Base-by-base conservation (phyloP, 768 basidiomycete species). In the Pulveroboletus sp. region DNA sequence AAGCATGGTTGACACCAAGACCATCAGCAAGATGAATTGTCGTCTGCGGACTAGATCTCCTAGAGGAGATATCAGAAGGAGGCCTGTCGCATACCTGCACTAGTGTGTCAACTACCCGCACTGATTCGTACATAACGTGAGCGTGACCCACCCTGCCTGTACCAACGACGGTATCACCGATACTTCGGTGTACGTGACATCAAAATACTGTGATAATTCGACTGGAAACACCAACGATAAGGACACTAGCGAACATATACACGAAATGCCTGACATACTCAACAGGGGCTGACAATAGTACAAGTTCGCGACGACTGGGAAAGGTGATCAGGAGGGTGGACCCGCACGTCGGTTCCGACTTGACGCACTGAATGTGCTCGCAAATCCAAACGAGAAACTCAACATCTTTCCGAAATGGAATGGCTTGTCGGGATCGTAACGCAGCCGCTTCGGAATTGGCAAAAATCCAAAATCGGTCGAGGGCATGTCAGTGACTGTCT, bases 281-380 rank as follows among this genome's bases (percentile, higher is more conserved):
- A 91, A 69, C 57, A 93, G 63, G 0, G 89, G 89, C 69, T 89
- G 87, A 53, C 83, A 86, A 57, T 91, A 93, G 61, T 91, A 92
- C 41, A 92, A 63, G 60, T 92, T 92, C n/a, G 81, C 77, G 13
- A 82, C 82, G 38, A 71, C 84, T 85, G 15, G 7, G 3, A 30
- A 36, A 27, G 30, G 11, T 21, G 21, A 13, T 62, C n/a, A 54
- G 18, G 15, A 30, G 28, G 26, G 28, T 36, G 21, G 4, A 21
- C 4, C n/a, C 6, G 3, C 31, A 6, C 6, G 5, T 7, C 4
- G n/a, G 4, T 8, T 21, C 8, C 11, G 24, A 21, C 21, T 21
- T 21, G 13, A 52, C 67, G 40, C 38, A 69, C 66, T 55, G 46
- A 69, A 67, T 28, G 83, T 86, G 55, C 81, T 78, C 24, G 76